Conservation (phyloP, 345 rosid species). For the Eutrema japonicum region DNA sequence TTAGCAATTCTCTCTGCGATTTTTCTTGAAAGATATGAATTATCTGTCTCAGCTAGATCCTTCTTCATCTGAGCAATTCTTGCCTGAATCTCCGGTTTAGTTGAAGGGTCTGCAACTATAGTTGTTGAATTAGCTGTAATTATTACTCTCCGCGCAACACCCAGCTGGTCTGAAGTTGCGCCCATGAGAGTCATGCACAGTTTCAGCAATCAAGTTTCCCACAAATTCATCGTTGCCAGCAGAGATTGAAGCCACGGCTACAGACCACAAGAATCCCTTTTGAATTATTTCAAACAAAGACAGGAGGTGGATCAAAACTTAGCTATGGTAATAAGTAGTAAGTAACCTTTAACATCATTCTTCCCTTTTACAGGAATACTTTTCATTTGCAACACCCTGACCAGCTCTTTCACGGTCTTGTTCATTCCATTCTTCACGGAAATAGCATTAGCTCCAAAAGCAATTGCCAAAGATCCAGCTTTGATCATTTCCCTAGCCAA, state of each 20-base stretch:
- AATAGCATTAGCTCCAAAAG: constrained; percentile 86
- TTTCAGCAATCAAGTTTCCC: constrained; percentile 69
- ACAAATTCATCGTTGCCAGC: constrained; percentile 85
- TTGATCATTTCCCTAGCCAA: constrained; percentile 83
- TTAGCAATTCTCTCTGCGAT: constrained; percentile 87
- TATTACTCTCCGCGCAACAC: constrained; percentile 70
- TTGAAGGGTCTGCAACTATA: constrained; percentile 79
- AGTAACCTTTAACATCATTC: constrained; percentile 68
- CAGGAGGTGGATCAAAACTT: background rate
- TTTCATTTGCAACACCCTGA: constrained; percentile 51
- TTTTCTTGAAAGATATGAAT: constrained; percentile 58
- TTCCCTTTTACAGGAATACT: constrained; percentile 70
- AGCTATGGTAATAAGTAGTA: constrained; percentile 3
- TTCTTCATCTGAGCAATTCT: constrained; percentile 86
- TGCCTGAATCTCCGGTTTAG: constrained; percentile 89
- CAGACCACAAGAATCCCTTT: constrained; percentile 29
- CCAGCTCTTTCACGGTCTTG: constrained; percentile 61
- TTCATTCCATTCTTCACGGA: constrained; percentile 71
- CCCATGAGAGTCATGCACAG: constrained; percentile 60
- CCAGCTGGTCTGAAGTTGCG: constrained; percentile 94
- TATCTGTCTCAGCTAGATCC: constrained; percentile 83
- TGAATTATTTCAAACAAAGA: background rate
- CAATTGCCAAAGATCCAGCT: constrained; percentile 67
- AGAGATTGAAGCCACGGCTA: constrained; percentile 93
- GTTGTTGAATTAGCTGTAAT: constrained; percentile 78